Percentiles rank a stretch among this genome's conserved stretches.
phyloP scores from a whole-genome alignment of 2,329 filamentous ascomycete genomes.

The Fusarium buharicum region DNA sequence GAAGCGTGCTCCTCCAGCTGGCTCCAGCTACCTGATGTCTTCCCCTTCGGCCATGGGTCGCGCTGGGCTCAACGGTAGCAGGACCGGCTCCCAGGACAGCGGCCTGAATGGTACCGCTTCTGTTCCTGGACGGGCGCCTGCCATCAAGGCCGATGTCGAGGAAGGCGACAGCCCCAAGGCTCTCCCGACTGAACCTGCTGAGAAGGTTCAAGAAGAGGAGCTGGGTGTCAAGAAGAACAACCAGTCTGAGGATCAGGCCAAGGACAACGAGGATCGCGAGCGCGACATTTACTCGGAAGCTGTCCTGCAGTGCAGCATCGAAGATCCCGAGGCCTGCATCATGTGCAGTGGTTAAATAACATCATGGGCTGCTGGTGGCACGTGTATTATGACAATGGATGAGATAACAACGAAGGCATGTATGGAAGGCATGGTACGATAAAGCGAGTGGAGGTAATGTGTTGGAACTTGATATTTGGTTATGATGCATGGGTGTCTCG shows the following conservation, averaged over 20 bases:
- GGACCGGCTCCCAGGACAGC: constrained; percentile 59
- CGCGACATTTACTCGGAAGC: constrained; percentile 96
- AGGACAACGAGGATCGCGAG: constrained; percentile 79
- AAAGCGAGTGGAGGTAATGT: constrained; percentile 39
- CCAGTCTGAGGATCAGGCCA: constrained; percentile 79
- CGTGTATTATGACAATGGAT: constrained; percentile 47
- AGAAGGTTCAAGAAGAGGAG: constrained; percentile 72
- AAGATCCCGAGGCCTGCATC: constrained; percentile 92
- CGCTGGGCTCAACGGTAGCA: constrained; percentile 68
- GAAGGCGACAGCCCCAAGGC: constrained; percentile 84
- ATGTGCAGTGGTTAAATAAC: constrained; percentile 91
- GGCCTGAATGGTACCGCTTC: constrained; percentile 71
- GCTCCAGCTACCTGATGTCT: constrained; percentile 59
- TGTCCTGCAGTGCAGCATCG: constrained; percentile 93
- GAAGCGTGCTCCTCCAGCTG: constrained; percentile 73
- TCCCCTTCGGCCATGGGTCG: constrained; percentile 72
- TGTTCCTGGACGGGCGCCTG: constrained; percentile 70
- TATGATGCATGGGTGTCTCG: constrained; percentile 27
- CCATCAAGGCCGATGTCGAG: constrained; percentile 79
- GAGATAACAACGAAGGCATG: constrained; percentile 48
- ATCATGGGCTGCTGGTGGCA: constrained; percentile 6
- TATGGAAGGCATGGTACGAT: constrained; percentile 38
- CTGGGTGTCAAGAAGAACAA: constrained; percentile 62
- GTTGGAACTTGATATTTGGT: constrained; percentile 31
- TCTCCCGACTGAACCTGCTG: constrained; percentile 75